Percentiles rank a stretch among this genome's conserved stretches.
phyloP scores from a whole-genome alignment of 1,284 basidiomycete species.

The Sanguinoderma infundibulare region DNA sequence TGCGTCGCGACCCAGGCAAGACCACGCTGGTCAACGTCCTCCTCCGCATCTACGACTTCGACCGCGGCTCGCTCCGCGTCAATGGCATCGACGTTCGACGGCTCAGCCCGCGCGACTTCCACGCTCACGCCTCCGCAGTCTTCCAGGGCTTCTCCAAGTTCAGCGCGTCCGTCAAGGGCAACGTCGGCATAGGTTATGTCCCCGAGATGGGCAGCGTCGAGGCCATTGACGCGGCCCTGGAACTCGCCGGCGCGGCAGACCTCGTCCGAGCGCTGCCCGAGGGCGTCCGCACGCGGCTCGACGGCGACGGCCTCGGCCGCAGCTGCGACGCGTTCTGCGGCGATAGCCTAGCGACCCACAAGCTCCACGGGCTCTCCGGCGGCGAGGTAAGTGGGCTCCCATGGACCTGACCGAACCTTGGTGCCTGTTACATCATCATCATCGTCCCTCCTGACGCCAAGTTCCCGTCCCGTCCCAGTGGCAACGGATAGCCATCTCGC shows the following conservation, averaged over 20 bases:
- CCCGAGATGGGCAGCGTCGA: constrained; percentile 53
- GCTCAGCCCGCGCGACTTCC: constrained; percentile 69
- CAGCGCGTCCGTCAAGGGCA: constrained; percentile 72
- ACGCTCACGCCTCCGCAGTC: constrained; percentile 73
- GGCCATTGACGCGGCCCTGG: constrained; percentile 64
- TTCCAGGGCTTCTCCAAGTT: constrained; percentile 85
- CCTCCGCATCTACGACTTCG: constrained; percentile 76
- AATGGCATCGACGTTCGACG: constrained; percentile 71
- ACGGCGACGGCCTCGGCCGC: constrained; percentile 60
- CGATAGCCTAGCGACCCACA: constrained; percentile 32
- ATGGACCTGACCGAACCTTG: not conserved
- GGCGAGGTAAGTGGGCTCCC: constrained; percentile 70
- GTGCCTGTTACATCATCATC: not conserved
- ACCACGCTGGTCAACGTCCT: constrained; percentile 82
- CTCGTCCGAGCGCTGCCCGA: constrained; percentile 66
- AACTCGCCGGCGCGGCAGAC: constrained; percentile 65
- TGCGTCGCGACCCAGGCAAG: constrained; percentile 57
- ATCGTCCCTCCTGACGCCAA: too few species aligned
- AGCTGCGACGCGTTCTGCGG: constrained; percentile 42
- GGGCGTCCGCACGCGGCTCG: constrained; percentile 69
- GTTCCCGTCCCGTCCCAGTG: constrained; percentile 60
- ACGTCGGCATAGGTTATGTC: constrained; percentile 78
- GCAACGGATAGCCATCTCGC: constrained; percentile 83
- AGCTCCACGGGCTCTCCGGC: constrained; percentile 72
- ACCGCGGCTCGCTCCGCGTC: constrained; percentile 64